These are phyloP conservation scores for Solanum pinnatisectum DNA, from an alignment of 257 asterid genomes.

Conservation along the genomic window DNA sequence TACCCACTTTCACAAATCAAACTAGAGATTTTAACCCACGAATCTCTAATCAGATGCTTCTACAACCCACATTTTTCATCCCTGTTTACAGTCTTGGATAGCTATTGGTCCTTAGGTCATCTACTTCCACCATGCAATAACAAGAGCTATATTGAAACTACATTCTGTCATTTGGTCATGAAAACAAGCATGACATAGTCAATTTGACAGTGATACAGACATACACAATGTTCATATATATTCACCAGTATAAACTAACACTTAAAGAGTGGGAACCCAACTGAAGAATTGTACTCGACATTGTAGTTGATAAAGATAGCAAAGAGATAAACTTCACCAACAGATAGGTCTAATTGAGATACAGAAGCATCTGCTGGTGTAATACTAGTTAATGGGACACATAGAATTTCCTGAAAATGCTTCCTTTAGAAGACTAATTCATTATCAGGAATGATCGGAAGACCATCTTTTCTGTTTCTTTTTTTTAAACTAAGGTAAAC, in stretches of 20 bases:
- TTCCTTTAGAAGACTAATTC: not conserved
- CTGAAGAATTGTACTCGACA: not conserved
- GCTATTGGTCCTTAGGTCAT: not conserved
- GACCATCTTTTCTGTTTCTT: not conserved
- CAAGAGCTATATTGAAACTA: not conserved
- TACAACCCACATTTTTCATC: not conserved
- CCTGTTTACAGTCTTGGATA: not conserved
- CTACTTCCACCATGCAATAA: not conserved
- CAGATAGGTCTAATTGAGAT: not conserved
- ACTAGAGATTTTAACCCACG: not conserved
- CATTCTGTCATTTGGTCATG: not conserved
- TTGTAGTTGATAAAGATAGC: not conserved
- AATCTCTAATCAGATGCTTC: not conserved
- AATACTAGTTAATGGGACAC: not conserved
- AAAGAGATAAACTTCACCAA: not conserved
- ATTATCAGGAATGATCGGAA: not conserved
- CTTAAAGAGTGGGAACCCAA: not conserved
- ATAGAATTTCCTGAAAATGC: not conserved
- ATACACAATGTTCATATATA: not conserved
- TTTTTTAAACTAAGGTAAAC: not conserved
- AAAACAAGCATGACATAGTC: not conserved
- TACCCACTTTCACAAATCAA: not conserved
- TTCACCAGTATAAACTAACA: not conserved
- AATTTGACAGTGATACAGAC: not conserved
- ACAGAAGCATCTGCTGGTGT: not conserved